These are phyloP conservation scores for Russula griseocarnosa DNA, from an alignment of 768 basidiomycete genomes.

Conservation along the genomic window DNA sequence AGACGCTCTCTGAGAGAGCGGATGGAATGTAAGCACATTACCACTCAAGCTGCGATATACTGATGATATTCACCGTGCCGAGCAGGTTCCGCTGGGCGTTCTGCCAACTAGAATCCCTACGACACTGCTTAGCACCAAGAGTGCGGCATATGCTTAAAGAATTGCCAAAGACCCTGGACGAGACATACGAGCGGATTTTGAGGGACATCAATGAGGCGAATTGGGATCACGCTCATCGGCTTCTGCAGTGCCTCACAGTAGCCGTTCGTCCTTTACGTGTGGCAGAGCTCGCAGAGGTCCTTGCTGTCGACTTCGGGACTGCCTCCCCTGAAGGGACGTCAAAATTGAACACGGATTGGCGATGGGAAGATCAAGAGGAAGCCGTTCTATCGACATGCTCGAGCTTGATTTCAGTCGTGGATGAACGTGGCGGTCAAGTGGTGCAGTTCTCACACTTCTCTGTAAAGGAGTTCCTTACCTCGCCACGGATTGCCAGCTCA, in stretches of 20 bases:
- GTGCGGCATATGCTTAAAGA: neutral
- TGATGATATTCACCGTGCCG: too few species aligned
- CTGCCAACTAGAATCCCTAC: too few species aligned
- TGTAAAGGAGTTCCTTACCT: conserved; percentile 5
- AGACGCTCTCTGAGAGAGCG: too few species aligned
- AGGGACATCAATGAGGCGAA: conserved; percentile 6
- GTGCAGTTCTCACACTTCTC: conserved; percentile 6
- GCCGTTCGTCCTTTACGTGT: too few species aligned
- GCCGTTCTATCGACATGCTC: neutral
- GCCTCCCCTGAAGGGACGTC: neutral
- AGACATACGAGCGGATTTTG: neutral
- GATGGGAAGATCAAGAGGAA: neutral
- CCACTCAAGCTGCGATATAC: too few species aligned
- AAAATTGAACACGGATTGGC: conserved; percentile 1
- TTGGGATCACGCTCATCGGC: too few species aligned
- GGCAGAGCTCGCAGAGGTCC: neutral
- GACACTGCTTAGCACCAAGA: neutral
- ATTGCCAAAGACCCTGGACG: neutral
- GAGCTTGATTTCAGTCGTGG: neutral
- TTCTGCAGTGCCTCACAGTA: too few species aligned
- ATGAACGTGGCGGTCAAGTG: neutral
- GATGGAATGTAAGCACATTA: too few species aligned
- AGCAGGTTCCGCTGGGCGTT: too few species aligned
- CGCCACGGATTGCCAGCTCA: neutral
- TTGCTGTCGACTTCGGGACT: neutral